Conservation (phyloP, 768 basidiomycete genomes). For the Clavaria fumosa region DNA sequence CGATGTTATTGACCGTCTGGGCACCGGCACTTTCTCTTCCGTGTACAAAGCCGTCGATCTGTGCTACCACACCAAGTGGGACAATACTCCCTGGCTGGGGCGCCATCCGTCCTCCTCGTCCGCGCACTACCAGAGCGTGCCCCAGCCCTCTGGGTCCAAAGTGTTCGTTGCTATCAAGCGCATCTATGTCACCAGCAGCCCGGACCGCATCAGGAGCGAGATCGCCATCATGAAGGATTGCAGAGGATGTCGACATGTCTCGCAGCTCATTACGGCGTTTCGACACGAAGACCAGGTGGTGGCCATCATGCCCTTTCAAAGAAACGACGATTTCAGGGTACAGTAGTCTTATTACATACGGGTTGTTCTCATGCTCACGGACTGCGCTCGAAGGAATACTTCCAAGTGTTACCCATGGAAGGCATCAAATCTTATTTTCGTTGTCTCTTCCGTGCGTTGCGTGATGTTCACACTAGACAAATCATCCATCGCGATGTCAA, state of each 20-base stretch:
- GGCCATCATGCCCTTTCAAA: constrained; percentile 85
- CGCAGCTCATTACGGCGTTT: constrained; percentile 91
- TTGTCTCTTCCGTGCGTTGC: constrained; percentile 79
- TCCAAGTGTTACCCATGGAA: constrained; percentile 50
- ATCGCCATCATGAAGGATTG: constrained; percentile 77
- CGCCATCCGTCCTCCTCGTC: constrained; percentile 45
- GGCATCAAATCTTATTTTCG: constrained; percentile 79
- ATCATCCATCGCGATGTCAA: constrained; percentile 97
- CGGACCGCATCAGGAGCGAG: constrained; percentile 85
- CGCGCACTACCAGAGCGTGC: constrained; percentile 44
- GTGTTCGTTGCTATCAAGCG: constrained; percentile 89
- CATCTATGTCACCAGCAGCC: constrained; percentile 93
- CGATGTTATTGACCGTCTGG: constrained; percentile 74
- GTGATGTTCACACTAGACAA: constrained; percentile 71
- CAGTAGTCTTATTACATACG: constrained; percentile 9
- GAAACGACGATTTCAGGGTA: constrained; percentile 87
- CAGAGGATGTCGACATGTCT: constrained; percentile 74
- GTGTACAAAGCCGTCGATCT: constrained; percentile 96
- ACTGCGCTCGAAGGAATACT: constrained; percentile 47
- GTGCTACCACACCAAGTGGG: constrained; percentile 56
- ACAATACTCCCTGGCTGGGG: constrained; percentile 62
- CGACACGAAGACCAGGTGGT: constrained; percentile 85
- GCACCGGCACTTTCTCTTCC: constrained; percentile 96
- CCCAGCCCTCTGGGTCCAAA: constrained; percentile 27
- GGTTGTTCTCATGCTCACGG: neutral